These are phyloP conservation scores for Hypoxylon lenormandii DNA, from an alignment of 495 filamentous ascomycete genomes.

Conservation along the genomic window DNA sequence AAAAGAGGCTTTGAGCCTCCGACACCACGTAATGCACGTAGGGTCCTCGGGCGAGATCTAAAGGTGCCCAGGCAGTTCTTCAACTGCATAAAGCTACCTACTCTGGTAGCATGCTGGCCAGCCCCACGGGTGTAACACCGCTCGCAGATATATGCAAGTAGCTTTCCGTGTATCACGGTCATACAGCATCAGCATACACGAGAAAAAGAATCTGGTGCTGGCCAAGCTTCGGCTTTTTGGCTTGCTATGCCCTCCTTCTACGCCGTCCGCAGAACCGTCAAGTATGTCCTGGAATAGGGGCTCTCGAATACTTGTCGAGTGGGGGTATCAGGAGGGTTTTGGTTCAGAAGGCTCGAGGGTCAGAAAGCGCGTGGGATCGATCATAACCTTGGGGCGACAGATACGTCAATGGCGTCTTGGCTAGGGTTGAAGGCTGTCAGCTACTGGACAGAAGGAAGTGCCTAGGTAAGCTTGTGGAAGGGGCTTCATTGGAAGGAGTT, in stretches of 20 bases:
- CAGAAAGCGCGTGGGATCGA: constrained; percentile 1
- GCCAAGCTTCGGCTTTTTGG: neutral
- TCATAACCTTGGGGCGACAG: neutral
- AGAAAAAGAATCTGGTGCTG: neutral
- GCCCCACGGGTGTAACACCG: neutral
- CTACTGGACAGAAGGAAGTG: constrained; percentile 12
- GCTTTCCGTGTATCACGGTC: neutral
- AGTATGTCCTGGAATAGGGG: neutral
- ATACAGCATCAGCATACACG: constrained; percentile 7
- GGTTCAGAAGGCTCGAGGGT: constrained; percentile 5
- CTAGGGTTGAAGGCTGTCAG: constrained; percentile 5
- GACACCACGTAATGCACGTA: constrained; percentile 7
- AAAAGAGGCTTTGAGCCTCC: neutral
- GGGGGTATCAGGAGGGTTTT: neutral
- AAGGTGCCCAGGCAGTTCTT: neutral
- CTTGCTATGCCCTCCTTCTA: constrained; percentile 1
- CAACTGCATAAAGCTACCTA: neutral
- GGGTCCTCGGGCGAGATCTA: constrained; percentile 3
- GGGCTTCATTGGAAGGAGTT: neutral
- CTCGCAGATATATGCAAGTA: neutral
- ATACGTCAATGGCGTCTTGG: constrained; percentile 28
- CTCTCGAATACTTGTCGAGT: neutral
- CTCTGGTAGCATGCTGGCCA: neutral
- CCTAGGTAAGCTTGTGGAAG: constrained; percentile 3
- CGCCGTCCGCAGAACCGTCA: neutral